Conservation (phyloP, 1,284 basidiomycete genomes). For the Leucoagaricus sp. region DNA sequence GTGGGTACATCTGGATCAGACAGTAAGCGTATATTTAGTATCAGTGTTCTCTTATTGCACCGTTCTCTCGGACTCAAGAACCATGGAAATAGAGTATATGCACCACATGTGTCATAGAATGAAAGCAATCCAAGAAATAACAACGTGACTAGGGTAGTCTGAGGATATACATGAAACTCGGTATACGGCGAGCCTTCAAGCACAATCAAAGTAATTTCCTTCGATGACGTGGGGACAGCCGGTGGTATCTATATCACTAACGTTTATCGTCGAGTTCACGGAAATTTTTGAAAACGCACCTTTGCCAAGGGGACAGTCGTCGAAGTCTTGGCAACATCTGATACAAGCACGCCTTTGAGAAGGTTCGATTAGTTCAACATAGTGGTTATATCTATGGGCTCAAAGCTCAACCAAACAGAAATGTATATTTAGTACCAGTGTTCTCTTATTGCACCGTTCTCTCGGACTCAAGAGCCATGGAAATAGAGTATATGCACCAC, state of each 20-base stretch:
- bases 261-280: background rate
- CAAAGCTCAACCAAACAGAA: too few species aligned
- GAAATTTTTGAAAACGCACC: slow-evolving; percentile 27
- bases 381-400: slow-evolving; percentile 51
- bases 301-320: slow-evolving; percentile 45
- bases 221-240: slow-evolving; percentile 41
- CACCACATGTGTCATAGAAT: too few species aligned
- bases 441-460: too few species aligned
- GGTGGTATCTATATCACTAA: slow-evolving; percentile 26
- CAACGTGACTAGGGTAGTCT: too few species aligned
- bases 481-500: background rate
- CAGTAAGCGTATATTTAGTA: too few species aligned
- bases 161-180: background rate
- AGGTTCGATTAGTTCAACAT: slow-evolving; percentile 55
- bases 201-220: slow-evolving; percentile 29
- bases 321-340: slow-evolving; percentile 49
- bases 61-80: too few species aligned
- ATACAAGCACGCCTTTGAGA: slow-evolving; percentile 47
- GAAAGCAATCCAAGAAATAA: too few species aligned
- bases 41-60: too few species aligned
- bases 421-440: too few species aligned
- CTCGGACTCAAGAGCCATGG: too few species aligned
- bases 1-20: too few species aligned
- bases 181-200: background rate
- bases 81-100: too few species aligned